These are phyloP conservation scores for Saccharomycopsis fermentans DNA, from an alignment of 805 yeast species.

Conservation along the genomic window DNA sequence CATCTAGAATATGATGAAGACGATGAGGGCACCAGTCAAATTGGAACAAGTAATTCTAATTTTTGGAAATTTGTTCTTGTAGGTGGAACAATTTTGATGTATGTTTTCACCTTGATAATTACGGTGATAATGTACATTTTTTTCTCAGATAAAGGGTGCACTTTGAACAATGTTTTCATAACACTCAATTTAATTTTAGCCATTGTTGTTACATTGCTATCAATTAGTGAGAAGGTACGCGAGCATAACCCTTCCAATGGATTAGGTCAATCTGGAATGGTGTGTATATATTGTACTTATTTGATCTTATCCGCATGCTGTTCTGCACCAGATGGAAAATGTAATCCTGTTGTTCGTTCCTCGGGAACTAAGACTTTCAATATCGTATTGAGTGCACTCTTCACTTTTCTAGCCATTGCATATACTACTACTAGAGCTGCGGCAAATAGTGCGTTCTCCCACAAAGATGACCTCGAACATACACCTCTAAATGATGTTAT, in stretches of 20 bases:
- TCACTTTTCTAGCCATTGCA: constrained; percentile 91
- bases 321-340: constrained; percentile 92
- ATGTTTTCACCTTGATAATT: constrained; percentile 58
- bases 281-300: constrained; percentile 85
- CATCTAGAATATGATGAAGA: constrained; percentile 22
- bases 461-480: constrained; percentile 31
- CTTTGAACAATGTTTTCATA: constrained; percentile 83
- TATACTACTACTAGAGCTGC: constrained; percentile 98
- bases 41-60: constrained; percentile 19
- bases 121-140: constrained; percentile 71
- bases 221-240: constrained; percentile 76
- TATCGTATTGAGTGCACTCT: constrained; percentile 79
- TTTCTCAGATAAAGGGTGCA: constrained; percentile 74
- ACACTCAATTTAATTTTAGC: constrained; percentile 62
- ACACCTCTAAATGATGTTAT: constrained; percentile 29
- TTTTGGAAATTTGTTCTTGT: constrained; percentile 76
- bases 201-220: constrained; percentile 52
- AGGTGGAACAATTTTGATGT: constrained; percentile 85
- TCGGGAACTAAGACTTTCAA: constrained; percentile 85
- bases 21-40: constrained; percentile 27
- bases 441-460: constrained; percentile 58
- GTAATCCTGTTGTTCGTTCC: constrained; percentile 88
- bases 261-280: constrained; percentile 93
- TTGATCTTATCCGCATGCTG: constrained; percentile 86
- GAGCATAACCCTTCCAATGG: constrained; percentile 94